A percentile compares a stretch with the other conserved stretches of the same genome.
Evolutionary conservation across 257 asterid species (phyloP).

Genomic region (Gardenia jasminoides): DNA sequence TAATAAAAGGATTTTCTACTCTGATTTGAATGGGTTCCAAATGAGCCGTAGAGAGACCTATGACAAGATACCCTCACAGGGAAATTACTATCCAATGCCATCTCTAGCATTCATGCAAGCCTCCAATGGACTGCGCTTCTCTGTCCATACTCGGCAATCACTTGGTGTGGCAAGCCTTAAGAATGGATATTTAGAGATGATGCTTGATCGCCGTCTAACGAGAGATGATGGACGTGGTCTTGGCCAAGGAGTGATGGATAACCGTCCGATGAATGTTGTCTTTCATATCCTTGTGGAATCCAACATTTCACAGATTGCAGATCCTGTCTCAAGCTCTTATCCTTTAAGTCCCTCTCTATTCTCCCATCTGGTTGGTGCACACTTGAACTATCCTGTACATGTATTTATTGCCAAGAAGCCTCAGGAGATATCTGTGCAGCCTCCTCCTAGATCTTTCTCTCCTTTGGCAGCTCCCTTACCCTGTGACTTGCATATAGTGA

Average conservation of each 20-base stretch:
- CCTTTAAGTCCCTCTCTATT: slow-evolving; percentile 79
- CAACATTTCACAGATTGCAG: slow-evolving; percentile 50
- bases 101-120: slow-evolving; percentile 88
- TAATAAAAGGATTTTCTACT: slow-evolving; percentile 66
- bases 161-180: slow-evolving; percentile 85
- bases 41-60: slow-evolving; percentile 94
- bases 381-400: slow-evolving; percentile 69
- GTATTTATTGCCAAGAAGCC: slow-evolving; percentile 76
- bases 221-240: slow-evolving; percentile 95
- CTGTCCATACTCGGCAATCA: slow-evolving; percentile 83
- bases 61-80: slow-evolving; percentile 91
- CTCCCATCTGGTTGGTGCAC: slow-evolving; percentile 87
- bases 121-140: slow-evolving; percentile 67
- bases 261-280: slow-evolving; percentile 76
- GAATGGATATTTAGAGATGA: slow-evolving; percentile 86
- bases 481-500: slow-evolving; percentile 87
- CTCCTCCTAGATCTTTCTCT: slow-evolving; percentile 91
- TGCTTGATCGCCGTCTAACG: slow-evolving; percentile 85
- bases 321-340: slow-evolving; percentile 40
- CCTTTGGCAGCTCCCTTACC: slow-evolving; percentile 77
- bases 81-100: slow-evolving; percentile 97
- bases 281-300: slow-evolving; percentile 74
- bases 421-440: slow-evolving; percentile 80
- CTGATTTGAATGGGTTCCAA: slow-evolving; percentile 94
- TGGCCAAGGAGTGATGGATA: slow-evolving; percentile 97